Percentiles rank a stretch among this genome's conserved stretches.
These are phyloP conservation scores for Phytomonas serpens DNA, from an alignment of 208 protist genomes.

Conservation along the genomic window DNA sequence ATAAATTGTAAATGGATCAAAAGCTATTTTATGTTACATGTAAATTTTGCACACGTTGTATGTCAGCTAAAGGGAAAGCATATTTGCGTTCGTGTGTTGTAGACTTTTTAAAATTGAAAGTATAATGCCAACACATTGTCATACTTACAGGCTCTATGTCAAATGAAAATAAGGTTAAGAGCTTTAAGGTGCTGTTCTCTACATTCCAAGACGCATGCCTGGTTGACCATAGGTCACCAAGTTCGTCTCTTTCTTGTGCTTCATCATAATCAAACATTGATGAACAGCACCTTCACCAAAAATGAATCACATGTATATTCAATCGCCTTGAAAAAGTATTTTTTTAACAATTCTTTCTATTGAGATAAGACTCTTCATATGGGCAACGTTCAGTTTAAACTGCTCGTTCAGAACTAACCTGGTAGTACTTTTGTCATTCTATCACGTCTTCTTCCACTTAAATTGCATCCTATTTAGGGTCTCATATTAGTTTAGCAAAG, in stretches of 20 bases:
- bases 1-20: slow-evolving; percentile 3
- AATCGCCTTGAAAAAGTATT: neutral
- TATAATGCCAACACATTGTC: neutral
- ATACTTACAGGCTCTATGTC: neutral
- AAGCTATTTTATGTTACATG: neutral
- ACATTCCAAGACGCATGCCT: neutral
- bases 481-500: neutral
- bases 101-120: neutral
- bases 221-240: neutral
- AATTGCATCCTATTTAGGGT: neutral
- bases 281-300: neutral
- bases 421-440: neutral
- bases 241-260: neutral
- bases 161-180: neutral
- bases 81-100: neutral
- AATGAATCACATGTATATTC: neutral
- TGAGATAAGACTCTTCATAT: neutral
- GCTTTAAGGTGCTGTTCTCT: neutral
- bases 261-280: neutral
- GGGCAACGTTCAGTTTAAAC: neutral
- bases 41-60: neutral
- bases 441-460: neutral
- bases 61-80: neutral
- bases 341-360: neutral
- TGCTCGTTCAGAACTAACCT: neutral